These are phyloP conservation scores for Artomyces pyxidatus DNA, from an alignment of 768 basidiomycete species.

Conservation along the genomic window DNA sequence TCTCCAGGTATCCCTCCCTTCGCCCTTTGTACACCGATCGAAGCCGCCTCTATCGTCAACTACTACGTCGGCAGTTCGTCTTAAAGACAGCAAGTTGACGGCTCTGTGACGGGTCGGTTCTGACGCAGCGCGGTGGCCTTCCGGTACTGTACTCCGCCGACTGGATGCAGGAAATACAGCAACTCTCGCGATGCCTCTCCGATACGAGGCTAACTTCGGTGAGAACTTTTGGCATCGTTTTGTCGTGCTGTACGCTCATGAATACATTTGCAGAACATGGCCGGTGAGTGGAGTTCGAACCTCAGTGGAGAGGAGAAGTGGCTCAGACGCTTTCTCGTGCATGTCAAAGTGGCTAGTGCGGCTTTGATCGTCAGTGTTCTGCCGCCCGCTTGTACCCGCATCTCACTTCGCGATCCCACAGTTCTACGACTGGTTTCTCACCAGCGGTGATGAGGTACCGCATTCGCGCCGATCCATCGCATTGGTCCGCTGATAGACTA, in stretches of 20 bases:
- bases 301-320: too few species aligned
- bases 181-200: neutral
- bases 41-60: too few species aligned
- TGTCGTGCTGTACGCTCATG: neutral
- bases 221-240: neutral
- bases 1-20: too few species aligned
- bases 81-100: too few species aligned
- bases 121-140: too few species aligned
- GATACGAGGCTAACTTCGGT: neutral
- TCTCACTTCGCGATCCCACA: neutral
- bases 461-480: neutral
- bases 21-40: too few species aligned
- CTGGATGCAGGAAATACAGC: neutral
- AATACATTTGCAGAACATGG: neutral
- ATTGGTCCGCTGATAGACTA: too few species aligned
- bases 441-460: slow-evolving; percentile 1
- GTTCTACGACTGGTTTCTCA: slow-evolving; percentile 12
- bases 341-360: slow-evolving; percentile 3
- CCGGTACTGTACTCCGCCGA: too few species aligned
- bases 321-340: too few species aligned
- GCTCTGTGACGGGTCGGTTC: too few species aligned
- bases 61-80: too few species aligned
- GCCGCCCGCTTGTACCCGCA: neutral
- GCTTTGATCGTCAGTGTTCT: slow-evolving; percentile 4
- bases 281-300: slow-evolving; percentile 2